A percentile compares a stretch with the other conserved stretches of the same genome.
These are phyloP conservation scores for Ajuga reptans DNA, from an alignment of 305 asterid genomes.

Conservation along the genomic window DNA sequence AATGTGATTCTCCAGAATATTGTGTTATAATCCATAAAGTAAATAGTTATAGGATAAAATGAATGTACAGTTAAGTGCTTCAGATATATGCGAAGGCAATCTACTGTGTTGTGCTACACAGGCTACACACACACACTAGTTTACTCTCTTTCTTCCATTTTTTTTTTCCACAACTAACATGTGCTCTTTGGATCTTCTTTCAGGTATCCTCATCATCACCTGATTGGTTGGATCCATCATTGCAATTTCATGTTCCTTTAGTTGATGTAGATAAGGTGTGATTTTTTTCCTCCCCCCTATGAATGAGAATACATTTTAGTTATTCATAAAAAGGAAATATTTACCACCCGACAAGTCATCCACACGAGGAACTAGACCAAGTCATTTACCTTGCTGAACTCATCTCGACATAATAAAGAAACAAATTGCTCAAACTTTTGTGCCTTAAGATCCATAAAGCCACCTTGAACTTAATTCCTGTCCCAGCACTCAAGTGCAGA, in stretches of 20 bases:
- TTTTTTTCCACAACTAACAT: conserved; percentile 2
- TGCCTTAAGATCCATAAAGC: no score
- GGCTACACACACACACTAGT: background rate
- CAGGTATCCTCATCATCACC: conserved; percentile 67
- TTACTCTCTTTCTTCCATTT: background rate
- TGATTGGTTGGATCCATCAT: conserved; percentile 71
- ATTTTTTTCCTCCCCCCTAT: background rate
- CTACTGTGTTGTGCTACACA: background rate
- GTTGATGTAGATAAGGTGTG: conserved; percentile 92
- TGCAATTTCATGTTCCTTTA: conserved; percentile 73
- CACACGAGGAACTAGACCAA: no score
- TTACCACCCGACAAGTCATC: no score
- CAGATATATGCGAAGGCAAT: background rate
- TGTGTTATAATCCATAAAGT: background rate
- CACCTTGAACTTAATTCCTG: background rate
- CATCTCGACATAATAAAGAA: background rate
- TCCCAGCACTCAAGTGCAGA: background rate
- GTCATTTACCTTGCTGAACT: background rate
- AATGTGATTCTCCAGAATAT: background rate
- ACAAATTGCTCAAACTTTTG: background rate
- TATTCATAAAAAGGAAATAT: no score
- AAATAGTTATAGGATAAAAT: background rate
- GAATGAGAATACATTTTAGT: no score
- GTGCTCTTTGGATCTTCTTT: conserved; percentile 25
- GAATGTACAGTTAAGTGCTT: background rate